These are phyloP conservation scores for Testicularia cyperi DNA, from an alignment of 1,284 basidiomycete species.

Conservation along the genomic window DNA sequence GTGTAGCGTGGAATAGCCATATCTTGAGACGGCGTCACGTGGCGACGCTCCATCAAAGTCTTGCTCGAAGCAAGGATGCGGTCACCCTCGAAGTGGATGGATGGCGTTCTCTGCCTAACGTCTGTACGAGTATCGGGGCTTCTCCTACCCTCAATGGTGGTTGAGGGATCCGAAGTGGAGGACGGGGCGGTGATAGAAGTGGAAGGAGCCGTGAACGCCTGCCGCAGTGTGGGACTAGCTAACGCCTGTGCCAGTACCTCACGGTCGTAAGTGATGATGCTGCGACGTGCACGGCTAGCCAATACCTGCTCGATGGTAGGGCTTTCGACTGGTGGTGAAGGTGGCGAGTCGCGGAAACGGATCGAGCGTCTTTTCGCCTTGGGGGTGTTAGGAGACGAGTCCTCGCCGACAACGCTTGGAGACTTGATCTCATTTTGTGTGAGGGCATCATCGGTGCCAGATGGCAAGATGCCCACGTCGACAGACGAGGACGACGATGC, in stretches of 20 bases:
- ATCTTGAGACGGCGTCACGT: not conserved
- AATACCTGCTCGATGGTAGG: constrained; percentile 17
- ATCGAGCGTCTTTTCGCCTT: not conserved
- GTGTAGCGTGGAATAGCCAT: not conserved
- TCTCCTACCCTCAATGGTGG: too few relatives aligned
- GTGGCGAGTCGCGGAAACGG: not conserved
- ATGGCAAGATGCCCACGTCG: too few relatives aligned
- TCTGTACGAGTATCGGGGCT: too few relatives aligned
- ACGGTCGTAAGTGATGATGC: constrained; percentile 1
- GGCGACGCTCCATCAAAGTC: not conserved
- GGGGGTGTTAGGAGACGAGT: not conserved
- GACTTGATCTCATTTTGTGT: too few relatives aligned
- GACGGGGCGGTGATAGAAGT: too few relatives aligned
- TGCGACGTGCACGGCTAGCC: constrained; percentile 1
- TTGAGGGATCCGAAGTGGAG: too few relatives aligned
- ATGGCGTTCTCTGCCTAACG: too few relatives aligned
- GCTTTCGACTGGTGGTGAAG: constrained; percentile 2
- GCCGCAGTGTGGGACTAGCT: too few relatives aligned
- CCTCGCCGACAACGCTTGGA: too few relatives aligned
- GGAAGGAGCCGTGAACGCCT: not conserved
- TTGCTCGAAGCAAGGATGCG: not conserved
- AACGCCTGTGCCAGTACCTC: constrained; percentile 4
- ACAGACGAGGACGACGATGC: too few relatives aligned
- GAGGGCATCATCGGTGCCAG: too few relatives aligned
- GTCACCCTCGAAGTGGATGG: not conserved